Base-by-base conservation (phyloP, 2,329 filamentous ascomycete species). In the Rutstroemia sydowiana region DNA sequence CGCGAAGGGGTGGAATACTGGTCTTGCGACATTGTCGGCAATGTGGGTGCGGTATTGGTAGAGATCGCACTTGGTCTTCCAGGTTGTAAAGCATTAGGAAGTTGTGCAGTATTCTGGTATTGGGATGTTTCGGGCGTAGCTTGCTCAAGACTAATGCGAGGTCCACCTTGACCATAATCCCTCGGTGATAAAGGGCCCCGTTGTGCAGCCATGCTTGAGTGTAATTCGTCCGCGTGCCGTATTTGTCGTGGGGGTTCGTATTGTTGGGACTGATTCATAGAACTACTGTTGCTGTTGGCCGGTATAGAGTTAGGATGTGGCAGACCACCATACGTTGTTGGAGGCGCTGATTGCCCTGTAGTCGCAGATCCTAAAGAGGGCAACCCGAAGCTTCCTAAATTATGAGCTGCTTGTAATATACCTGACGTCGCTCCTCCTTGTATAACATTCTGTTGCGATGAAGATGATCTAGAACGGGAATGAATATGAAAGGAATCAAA, bases 1-100 rank as follows among this genome's bases (percentile, higher is more conserved):
- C 86, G 84, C 45, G 82, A 79, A 40, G 85, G 81, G 23, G 81
- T 76, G 41, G 77, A 74, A 64, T 82, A 83, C 55, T 82, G 80
- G 45, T 72, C 69, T 62, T 79, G 75, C 50, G 75, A 74, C 59
- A 81, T 70, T 26, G 78, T 78, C 57, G 81, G 78, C 49, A 81
- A 66, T n/a, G 71, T 71, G 6, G 82, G 76, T 23, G 79, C 77
- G 11, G 79, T 79, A 64, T 79, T 82, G 48, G 75, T 65, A 26
- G 76, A 73, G 37, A 76, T 69, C 31, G 75, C 71, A 30, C 66
- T 70, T 40, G 79, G 78, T 56, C 81, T 74, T 34, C 76, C 77
- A 26, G 78, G 74, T 63, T 84, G 82, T 39, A 85, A 70, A 47
- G 79, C 76, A 53, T 80, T 81, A 16, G 82, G 82, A 4, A 86